These are phyloP conservation scores for Monosporozyma siamensis DNA, from an alignment of 805 yeast genomes.

Conservation along the genomic window DNA sequence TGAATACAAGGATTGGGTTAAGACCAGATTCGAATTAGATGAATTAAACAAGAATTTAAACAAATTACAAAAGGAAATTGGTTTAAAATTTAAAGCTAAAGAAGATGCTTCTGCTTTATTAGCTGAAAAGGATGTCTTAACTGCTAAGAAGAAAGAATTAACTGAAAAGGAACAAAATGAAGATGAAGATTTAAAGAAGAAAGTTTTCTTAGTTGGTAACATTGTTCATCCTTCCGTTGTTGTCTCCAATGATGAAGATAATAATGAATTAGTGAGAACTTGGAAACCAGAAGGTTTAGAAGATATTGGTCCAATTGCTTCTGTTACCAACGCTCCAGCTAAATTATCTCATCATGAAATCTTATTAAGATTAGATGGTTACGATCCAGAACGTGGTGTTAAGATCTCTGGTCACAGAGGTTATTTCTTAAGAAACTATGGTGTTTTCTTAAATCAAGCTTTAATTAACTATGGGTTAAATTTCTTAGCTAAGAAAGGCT, in stretches of 20 bases:
- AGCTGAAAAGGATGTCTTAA: conserved; percentile 68
- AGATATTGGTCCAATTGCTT: conserved; percentile 53
- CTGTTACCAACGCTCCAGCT: conserved; percentile 71
- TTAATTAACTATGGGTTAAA: conserved; percentile 90
- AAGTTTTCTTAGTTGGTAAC: conserved; percentile 89
- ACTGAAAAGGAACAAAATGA: conserved; percentile 66
- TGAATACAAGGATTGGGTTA: conserved; percentile 90
- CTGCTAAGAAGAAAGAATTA: conserved; percentile 57
- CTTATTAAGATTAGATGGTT: conserved; percentile 87
- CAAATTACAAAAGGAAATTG: conserved; percentile 87
- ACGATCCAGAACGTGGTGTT: conserved; percentile 98
- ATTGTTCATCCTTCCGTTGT: conserved; percentile 89
- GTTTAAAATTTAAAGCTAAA: conserved; percentile 84
- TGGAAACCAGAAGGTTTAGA: conserved; percentile 75
- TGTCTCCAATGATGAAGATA: conserved; percentile 77
- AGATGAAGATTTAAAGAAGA: conserved; percentile 61
- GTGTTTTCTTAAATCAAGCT: conserved; percentile 97
- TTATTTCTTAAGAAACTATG: conserved; percentile 86
- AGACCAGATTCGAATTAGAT: conserved; percentile 80
- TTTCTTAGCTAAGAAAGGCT: conserved; percentile 70
- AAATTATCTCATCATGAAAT: conserved; percentile 91
- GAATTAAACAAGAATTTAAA: conserved; percentile 81
- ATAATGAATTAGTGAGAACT: conserved; percentile 76
- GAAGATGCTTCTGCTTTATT: conserved; percentile 85
- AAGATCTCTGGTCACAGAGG: conserved; percentile 98